Evolutionary conservation across 2,329 filamentous ascomycete species (phyloP).

Genomic region (Lasiodiplodia hormozganensis): DNA sequence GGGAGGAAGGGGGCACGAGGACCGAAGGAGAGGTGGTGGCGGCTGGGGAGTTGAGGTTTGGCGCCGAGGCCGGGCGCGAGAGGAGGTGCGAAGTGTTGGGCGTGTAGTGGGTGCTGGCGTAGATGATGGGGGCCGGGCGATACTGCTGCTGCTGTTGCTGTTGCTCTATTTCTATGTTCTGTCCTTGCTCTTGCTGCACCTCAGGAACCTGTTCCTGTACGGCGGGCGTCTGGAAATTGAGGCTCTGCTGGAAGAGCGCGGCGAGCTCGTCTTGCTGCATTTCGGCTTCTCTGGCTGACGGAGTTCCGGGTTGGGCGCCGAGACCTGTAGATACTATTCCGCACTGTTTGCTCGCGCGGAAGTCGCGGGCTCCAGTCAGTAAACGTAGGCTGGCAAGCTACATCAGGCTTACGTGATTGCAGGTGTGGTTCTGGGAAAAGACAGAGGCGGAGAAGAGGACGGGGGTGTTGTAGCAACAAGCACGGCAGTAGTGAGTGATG

Average conservation of each 20-base stretch:
- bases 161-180: background rate
- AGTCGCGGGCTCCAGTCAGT: slow-evolving; percentile 33
- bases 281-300: slow-evolving; percentile 54
- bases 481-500: slow-evolving; percentile 47
- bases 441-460: slow-evolving; percentile 50
- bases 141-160: background rate
- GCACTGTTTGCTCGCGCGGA: slow-evolving; percentile 46
- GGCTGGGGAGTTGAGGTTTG: slow-evolving; percentile 29
- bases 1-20: slow-evolving; percentile 40
- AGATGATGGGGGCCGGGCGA: slow-evolving; percentile 61
- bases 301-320: slow-evolving; percentile 39
- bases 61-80: slow-evolving; percentile 30
- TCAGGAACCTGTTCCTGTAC: slow-evolving; percentile 28
- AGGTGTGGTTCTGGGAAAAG: slow-evolving; percentile 53
- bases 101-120: slow-evolving; percentile 84
- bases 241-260: slow-evolving; percentile 77
- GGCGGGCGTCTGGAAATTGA: slow-evolving; percentile 43
- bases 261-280: slow-evolving; percentile 82
- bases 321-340: slow-evolving; percentile 50
- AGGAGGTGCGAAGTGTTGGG: slow-evolving; percentile 71
- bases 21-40: slow-evolving; percentile 21
- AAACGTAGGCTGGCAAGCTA: slow-evolving; percentile 4
- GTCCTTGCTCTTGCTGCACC: slow-evolving; percentile 30
- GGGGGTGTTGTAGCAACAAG: slow-evolving; percentile 48
- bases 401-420: slow-evolving; percentile 53